phyloP scores from a whole-genome alignment of 192 early-diverging fungal species.

The Helicostylum pulchrum region DNA sequence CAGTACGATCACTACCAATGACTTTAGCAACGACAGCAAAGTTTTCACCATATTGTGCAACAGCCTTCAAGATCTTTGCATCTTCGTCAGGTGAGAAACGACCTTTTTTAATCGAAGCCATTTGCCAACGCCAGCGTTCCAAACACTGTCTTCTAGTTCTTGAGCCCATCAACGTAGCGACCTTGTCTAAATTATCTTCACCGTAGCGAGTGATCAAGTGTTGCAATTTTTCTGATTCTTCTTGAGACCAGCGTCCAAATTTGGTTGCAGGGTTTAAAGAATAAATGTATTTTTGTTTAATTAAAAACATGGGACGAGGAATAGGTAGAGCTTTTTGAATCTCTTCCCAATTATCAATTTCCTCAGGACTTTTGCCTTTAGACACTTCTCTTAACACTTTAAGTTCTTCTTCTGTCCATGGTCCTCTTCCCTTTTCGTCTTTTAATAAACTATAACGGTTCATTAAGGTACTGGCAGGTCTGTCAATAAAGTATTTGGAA shows the following conservation, averaged over 20 bases:
- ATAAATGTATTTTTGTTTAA: conserved; percentile 1
- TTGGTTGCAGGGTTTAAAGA: not conserved
- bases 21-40: conserved; percentile 19
- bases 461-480: not conserved
- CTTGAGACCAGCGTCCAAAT: not conserved
- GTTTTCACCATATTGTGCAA: conserved; percentile 19
- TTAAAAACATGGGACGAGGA: not conserved
- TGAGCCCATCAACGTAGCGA: not conserved
- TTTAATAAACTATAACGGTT: conserved; percentile 7
- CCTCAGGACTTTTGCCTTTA: not conserved
- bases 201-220: not conserved
- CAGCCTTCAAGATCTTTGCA: conserved; percentile 10
- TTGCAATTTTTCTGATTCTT: conserved; percentile 13
- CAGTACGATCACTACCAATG: conserved; percentile 12
- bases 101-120: conserved; percentile 12
- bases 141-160: conserved; percentile 7
- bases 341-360: not conserved
- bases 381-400: not conserved
- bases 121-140: conserved; percentile 20
- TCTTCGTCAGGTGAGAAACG: conserved; percentile 18
- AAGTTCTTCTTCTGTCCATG: conserved; percentile 24
- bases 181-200: not conserved
- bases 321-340: not conserved
- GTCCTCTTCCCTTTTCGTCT: not conserved
- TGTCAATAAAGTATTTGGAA: conserved; percentile 4